These are phyloP conservation scores for Hawksworthiomyces lignivorus DNA, from an alignment of 2,329 filamentous ascomycete genomes.

Conservation along the genomic window DNA sequence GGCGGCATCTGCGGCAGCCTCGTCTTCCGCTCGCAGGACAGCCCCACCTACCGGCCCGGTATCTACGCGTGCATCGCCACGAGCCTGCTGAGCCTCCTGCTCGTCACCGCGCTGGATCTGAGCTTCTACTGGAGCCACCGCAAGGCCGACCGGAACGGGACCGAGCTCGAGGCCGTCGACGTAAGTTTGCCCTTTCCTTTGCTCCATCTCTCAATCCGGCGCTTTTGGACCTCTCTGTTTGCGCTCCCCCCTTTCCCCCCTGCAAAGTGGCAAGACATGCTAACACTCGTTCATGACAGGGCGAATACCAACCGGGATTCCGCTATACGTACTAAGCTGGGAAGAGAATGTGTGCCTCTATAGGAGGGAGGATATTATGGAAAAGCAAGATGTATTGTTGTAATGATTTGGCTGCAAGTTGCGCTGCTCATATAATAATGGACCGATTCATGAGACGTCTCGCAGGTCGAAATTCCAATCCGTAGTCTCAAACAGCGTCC, in stretches of 20 bases:
- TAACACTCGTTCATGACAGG: slow-evolving; percentile 18
- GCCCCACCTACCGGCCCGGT: slow-evolving; percentile 45
- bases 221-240: no score
- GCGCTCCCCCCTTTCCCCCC: no score
- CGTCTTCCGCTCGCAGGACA: slow-evolving; percentile 57
- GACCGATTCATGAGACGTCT: no score
- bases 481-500: no score
- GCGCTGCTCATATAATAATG: no score
- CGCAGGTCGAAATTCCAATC: no score
- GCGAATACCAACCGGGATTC: slow-evolving; percentile 30
- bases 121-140: slow-evolving; percentile 37
- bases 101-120: slow-evolving; percentile 34
- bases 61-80: slow-evolving; percentile 49
- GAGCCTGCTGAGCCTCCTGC: slow-evolving; percentile 35
- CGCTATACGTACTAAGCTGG: slow-evolving; percentile 33
- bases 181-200: slow-evolving; percentile 25
- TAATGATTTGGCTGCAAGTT: no score
- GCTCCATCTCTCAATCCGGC: no score
- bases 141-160: slow-evolving; percentile 46
- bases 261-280: neutral
- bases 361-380: no score
- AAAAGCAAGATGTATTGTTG: no score
- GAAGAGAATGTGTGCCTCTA: no score
- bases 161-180: slow-evolving; percentile 41
- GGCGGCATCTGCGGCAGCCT: slow-evolving; percentile 70